Conservation (phyloP, 1,284 basidiomycete species). For the Leccinum pachyderme region DNA sequence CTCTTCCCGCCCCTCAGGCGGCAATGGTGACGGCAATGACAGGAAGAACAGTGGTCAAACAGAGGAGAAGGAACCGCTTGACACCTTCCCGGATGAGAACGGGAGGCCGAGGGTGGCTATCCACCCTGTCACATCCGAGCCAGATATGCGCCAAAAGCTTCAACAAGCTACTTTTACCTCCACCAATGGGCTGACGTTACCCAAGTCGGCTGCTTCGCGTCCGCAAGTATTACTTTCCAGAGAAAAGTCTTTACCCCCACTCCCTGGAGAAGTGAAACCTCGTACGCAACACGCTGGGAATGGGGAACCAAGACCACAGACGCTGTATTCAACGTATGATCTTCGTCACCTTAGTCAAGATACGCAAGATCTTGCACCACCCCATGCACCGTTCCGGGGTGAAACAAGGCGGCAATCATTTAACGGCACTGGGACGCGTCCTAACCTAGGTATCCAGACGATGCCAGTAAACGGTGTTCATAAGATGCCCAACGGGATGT, state of each 20-base stretch:
- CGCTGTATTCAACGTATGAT: slow-evolving; percentile 61
- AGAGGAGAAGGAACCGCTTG: slow-evolving; percentile 38
- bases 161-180: slow-evolving; percentile 37
- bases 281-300: slow-evolving; percentile 38
- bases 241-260: slow-evolving; percentile 75
- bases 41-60: slow-evolving; percentile 38
- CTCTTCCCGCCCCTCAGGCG: slow-evolving; percentile 60
- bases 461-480: slow-evolving; percentile 40
- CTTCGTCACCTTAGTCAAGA: slow-evolving; percentile 44
- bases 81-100: slow-evolving; percentile 34
- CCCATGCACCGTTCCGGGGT: slow-evolving; percentile 60
- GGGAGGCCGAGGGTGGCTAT: slow-evolving; percentile 39
- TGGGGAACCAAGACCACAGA: slow-evolving; percentile 57
- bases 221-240: slow-evolving; percentile 43
- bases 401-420: slow-evolving; percentile 74
- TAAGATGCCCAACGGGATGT: slow-evolving; percentile 37
- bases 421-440: slow-evolving; percentile 56
- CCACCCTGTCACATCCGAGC: slow-evolving; percentile 55
- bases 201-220: slow-evolving; percentile 31
- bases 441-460: slow-evolving; percentile 48
- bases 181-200: slow-evolving; percentile 31
- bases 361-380: slow-evolving; percentile 51
- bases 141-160: slow-evolving; percentile 52
- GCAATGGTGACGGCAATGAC: slow-evolving; percentile 51
- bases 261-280: slow-evolving; percentile 55